Base-by-base conservation (phyloP, 106 monocot genomes). In the Apostasia shenzhenica region DNA sequence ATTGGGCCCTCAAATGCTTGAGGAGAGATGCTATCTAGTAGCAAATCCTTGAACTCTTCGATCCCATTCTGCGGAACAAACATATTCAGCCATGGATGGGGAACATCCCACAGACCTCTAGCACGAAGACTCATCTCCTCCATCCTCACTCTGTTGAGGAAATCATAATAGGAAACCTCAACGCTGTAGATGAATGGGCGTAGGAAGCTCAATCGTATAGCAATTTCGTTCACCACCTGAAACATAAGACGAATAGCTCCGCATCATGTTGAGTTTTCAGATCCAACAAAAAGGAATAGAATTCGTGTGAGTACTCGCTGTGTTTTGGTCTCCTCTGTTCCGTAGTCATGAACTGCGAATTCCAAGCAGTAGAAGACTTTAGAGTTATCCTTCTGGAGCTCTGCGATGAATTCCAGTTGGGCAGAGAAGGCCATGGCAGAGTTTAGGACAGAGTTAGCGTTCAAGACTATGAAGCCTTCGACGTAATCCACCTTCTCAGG, bases 81-180 rank as follows among this genome's bases (percentile, higher is more conserved):
- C 75, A 93, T 68, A 72, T 89, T 93, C 8, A 93, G 70, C 93
- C 93, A 93, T 60, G 93, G 93, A 56, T 93, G 93, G n/a, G 93
- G 81, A 9, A 89, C 86, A 62, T 89, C 93, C 93, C 93, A 93
- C 38, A 89, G 67, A 4, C 82, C 86, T 42, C 62, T 79, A 45
- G 54, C 67, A 64, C 83, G 79, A 55, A 89, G 63, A 51, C 40
- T 80, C 63, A 75, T 46, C 78, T 93, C 93, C 70, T 89, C 93
- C 75, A 55, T 57, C 45, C 81, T 73, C 43, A 93, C 93, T 66
- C 93, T 81, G 52, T 89, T 80, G 13, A 93, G 83, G 72, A 93
- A 93, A 69, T 93, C 89, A 64, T 75, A 86, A 72, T 86, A 93
- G 55, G 89, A 84, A 2, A 89, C 81, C 61, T 93, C 88, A 2